Evolutionary conservation across 2,329 filamentous ascomycete species (phyloP).

Genomic region (Phialophora verrucosa): DNA sequence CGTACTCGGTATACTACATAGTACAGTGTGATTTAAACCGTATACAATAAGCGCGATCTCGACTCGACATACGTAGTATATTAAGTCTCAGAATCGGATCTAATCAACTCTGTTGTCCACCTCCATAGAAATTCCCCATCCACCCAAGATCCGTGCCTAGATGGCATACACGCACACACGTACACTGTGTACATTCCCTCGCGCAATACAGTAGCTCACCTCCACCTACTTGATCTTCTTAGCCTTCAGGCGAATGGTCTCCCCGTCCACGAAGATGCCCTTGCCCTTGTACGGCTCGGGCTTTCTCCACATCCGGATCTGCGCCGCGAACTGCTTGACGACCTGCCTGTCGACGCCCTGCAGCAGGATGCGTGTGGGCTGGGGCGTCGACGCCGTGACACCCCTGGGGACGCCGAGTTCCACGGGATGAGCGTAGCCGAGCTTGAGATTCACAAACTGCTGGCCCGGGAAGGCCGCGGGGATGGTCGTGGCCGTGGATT

Average conservation of each 20-base stretch:
- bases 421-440: conserved; percentile 94
- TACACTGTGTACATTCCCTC: not conserved
- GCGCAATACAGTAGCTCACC: not conserved
- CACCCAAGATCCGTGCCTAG: no score
- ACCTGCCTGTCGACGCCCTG: conserved; percentile 86
- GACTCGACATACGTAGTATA: no score
- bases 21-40: no score
- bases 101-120: no score
- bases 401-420: conserved; percentile 83
- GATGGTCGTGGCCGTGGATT: conserved; percentile 70
- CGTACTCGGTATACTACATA: no score
- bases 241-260: conserved; percentile 97
- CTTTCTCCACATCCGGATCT: conserved; percentile 83
- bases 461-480: conserved; percentile 75
- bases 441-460: conserved; percentile 89
- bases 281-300: conserved; percentile 99
- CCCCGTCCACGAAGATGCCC: conserved; percentile 96
- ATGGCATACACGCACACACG: not conserved
- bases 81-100: no score
- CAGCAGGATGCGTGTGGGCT: conserved; percentile 87
- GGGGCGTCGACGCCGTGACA: conserved; percentile 83
- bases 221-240: conserved; percentile 85
- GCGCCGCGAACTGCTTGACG: conserved; percentile 88
- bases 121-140: no score
- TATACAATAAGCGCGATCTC: no score